Evolutionary conservation across 129 eudicot species (phyloP).

Genomic region (Flaveria sonorensis): DNA sequence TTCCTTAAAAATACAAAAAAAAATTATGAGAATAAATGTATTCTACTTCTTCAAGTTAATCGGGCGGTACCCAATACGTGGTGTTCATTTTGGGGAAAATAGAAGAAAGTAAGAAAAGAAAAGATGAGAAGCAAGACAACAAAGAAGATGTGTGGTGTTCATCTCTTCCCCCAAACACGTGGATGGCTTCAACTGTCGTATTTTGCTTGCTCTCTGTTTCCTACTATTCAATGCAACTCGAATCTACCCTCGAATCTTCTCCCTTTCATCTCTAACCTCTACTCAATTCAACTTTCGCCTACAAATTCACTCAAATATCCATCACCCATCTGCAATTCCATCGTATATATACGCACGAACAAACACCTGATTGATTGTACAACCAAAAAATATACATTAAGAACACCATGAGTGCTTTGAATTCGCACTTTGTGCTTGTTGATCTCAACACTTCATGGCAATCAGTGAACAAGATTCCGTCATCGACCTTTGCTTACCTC

Average conservation of each 20-base stretch:
- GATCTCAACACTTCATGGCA: conserved; percentile 62
- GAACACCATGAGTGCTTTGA: conserved; percentile 59
- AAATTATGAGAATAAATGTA: too few relatives aligned
- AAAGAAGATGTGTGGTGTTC: conserved; percentile 40
- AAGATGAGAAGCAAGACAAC: conserved; percentile 30
- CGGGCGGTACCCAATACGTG: too few relatives aligned
- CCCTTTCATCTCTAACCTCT: conserved; percentile 24
- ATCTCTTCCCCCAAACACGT: conserved; percentile 42
- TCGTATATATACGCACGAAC: conserved; percentile 19
- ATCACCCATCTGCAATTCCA: not conserved
- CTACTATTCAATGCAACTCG: conserved; percentile 33
- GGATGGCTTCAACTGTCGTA: conserved; percentile 45
- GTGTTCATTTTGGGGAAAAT: not conserved
- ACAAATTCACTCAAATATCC: not conserved
- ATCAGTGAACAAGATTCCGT: conserved; percentile 54
- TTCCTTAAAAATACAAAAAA: too few relatives aligned
- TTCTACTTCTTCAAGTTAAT: too few relatives aligned
- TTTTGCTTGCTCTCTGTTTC: conserved; percentile 22
- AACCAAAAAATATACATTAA: not conserved
- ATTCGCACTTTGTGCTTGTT: conserved; percentile 63
- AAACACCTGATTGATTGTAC: not conserved
- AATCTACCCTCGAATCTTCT: conserved; percentile 62
- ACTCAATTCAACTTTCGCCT: not conserved
- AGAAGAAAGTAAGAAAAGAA: not conserved
- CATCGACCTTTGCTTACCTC: conserved; percentile 48